A percentile compares a stretch with the other conserved stretches of the same genome.
phyloP scores from a whole-genome alignment of 306 rosid genomes.

The Malus orientalis region DNA sequence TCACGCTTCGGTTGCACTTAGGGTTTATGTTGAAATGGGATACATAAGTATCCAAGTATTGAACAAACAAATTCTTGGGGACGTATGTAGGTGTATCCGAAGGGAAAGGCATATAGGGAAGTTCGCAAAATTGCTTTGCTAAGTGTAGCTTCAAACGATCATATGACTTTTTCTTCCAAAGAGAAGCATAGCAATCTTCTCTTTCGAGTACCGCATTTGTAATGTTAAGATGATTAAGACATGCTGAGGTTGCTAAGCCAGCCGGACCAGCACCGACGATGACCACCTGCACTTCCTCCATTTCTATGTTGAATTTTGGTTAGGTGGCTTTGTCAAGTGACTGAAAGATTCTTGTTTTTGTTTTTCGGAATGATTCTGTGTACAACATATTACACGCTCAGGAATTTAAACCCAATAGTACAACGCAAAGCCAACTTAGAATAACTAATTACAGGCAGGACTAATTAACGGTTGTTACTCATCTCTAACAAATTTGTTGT shows the following conservation, averaged over 20 bases:
- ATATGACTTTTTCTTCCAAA: slow-evolving; percentile 30
- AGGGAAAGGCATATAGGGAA: slow-evolving; percentile 12
- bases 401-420: too few relatives aligned
- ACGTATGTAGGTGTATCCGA: slow-evolving; percentile 9
- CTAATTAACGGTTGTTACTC: too few relatives aligned
- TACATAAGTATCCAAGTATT: slow-evolving; percentile 15
- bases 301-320: neutral
- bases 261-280: slow-evolving; percentile 33
- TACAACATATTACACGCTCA: too few relatives aligned
- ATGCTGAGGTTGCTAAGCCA: slow-evolving; percentile 26
- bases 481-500: too few relatives aligned
- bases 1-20: neutral
- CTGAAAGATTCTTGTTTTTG: too few relatives aligned
- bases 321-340: too few relatives aligned
- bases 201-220: slow-evolving; percentile 18
- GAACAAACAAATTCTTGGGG: slow-evolving; percentile 9
- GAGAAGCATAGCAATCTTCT: slow-evolving; percentile 23
- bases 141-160: slow-evolving; percentile 21
- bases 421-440: too few relatives aligned
- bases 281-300: slow-evolving; percentile 14
- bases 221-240: neutral
- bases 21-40: slow-evolving; percentile 4
- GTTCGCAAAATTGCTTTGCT: slow-evolving; percentile 22
- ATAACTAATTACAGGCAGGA: too few relatives aligned
- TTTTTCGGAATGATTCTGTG: too few relatives aligned